phyloP scores from a whole-genome alignment of 352 stramenopile genomes.

The Thalassiosira allenii region DNA sequence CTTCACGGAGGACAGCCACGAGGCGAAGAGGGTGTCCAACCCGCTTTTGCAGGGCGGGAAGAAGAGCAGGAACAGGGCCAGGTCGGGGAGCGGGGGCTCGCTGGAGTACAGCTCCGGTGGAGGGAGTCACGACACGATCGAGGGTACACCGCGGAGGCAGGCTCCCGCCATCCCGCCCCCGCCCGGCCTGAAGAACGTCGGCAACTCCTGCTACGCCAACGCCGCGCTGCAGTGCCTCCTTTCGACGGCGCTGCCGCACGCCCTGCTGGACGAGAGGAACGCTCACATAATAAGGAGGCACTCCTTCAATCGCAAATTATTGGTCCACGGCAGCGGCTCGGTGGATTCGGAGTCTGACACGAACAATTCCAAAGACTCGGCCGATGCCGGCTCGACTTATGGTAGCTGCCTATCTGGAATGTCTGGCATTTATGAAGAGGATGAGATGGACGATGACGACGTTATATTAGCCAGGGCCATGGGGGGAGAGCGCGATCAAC shows the following conservation, averaged over 20 bases:
- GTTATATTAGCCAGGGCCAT: constrained; percentile 23
- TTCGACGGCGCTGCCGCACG: constrained; percentile 75
- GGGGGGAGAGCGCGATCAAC: background rate
- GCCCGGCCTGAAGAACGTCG: constrained; percentile 81
- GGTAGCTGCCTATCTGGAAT: constrained; percentile 51
- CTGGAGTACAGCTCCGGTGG: constrained; percentile 8
- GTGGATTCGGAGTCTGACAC: constrained; percentile 69
- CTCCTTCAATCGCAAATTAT: constrained; percentile 80
- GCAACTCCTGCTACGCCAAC: constrained; percentile 86
- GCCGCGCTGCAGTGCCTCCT: constrained; percentile 81
- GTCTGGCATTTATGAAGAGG: constrained; percentile 19
- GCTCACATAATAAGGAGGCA: constrained; percentile 77
- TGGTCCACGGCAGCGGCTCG: constrained; percentile 67
- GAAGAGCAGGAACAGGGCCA: background rate
- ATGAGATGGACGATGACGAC: constrained; percentile 48
- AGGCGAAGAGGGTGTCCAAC: background rate
- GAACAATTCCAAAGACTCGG: constrained; percentile 12
- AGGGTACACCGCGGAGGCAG: background rate
- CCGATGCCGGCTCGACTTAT: constrained; percentile 28
- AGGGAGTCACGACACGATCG: constrained; percentile 33
- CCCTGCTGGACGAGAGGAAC: constrained; percentile 72
- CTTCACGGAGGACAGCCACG: constrained; percentile 30
- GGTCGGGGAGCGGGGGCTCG: constrained; percentile 1
- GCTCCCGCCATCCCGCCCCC: constrained; percentile 49
- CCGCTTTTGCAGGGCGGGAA: background rate